Base-by-base conservation (phyloP, 257 asterid genomes). In the Forsythia viridissima region DNA sequence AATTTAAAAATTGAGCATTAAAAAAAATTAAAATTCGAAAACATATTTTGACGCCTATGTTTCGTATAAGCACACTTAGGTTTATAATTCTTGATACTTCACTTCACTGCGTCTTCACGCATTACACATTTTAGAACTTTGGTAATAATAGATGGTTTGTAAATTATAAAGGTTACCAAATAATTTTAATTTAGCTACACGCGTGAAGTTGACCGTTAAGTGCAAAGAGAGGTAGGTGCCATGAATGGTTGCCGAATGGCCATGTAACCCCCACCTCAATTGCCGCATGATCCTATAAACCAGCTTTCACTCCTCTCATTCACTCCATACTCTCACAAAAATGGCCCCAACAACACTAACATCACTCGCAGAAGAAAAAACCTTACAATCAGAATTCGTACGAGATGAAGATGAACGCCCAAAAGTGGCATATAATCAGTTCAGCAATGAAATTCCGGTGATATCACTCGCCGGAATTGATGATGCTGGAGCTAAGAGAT, bases 401-500 rank as follows among this genome's bases (percentile, higher is more conserved):
- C 74, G 99, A 76, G 99, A 93, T 48, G 99, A 89, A 78, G 97
- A 92, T 7, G 98, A 93, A 75, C 87, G 99, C 80, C 98, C 99
- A 0, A 93, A 87, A 79, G 94, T 92, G 67, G 90, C 91, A 0
- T 86, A 93, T 85, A 84, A 93, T 79, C 70, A 85, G 3, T 93
- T 93, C 85, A 95, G 98, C 88, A 43, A 84, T 6, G 92, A 93
- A 1, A 92, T 95, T 80, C 97, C 99, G 18, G 83, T 95, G 44
- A 95, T 95, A 79, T 92, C 99, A 3, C 79, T 95, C 0, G 82
- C 86, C 63, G 96, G 98, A 69, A 87, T 91, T 7, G 82, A 82
- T 21, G 88, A 84, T 8, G 9, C 1, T 2, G 78, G 82, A 4
- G 87, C 79, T 9, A 66, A 24, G 37, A 86, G 94, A 86, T 70